A percentile compares a stretch with the other conserved stretches of the same genome.
Evolutionary conservation across 345 rosid genomes (phyloP).

Genomic region (Eucalyptus marginata): DNA sequence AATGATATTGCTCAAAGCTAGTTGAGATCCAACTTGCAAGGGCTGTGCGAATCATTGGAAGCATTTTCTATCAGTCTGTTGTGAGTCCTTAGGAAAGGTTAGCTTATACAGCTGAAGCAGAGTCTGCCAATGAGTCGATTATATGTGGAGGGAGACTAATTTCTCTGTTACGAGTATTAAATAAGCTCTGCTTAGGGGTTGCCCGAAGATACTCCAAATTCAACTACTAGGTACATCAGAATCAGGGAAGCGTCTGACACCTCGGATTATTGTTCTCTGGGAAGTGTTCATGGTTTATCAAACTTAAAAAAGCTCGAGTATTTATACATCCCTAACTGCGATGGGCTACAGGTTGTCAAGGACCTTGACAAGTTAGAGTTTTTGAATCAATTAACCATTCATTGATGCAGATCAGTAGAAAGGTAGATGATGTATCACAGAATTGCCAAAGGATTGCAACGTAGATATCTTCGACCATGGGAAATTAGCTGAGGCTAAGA

Average conservation of each 20-base stretch:
- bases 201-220: background rate
- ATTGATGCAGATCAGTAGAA: fast-evolving
- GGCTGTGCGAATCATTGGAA: fast-evolving
- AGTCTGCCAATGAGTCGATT: fast-evolving
- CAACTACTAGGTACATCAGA: background rate
- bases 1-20: background rate
- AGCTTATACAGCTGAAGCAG: background rate
- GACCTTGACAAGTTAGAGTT: background rate
- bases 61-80: fast-evolving
- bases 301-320: fast-evolving
- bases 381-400: background rate
- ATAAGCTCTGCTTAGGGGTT: fast-evolving
- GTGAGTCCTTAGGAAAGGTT: background rate
- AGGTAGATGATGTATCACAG: background rate
- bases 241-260: fast-evolving
- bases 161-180: fast-evolving
- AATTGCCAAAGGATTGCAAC: fast-evolving
- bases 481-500: background rate
- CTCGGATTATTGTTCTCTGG: fast-evolving
- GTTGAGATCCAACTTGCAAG: background rate
- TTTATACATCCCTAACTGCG: fast-evolving
- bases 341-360: background rate
- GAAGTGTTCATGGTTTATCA: background rate
- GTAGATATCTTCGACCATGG: fast-evolving
- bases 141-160: fast-evolving